These are phyloP conservation scores for Camelina neglecta DNA, from an alignment of 345 rosid species.

Conservation along the genomic window DNA sequence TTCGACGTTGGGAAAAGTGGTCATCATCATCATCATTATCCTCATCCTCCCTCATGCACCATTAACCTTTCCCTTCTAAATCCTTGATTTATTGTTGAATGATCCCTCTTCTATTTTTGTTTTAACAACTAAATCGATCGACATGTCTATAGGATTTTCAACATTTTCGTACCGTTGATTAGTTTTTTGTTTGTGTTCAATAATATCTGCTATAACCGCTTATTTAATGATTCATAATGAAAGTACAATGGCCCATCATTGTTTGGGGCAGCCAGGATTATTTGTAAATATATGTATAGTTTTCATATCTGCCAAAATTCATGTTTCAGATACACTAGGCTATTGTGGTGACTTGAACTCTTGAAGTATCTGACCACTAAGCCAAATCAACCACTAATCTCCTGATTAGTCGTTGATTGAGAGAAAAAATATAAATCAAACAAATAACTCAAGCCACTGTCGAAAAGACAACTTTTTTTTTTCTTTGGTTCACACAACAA, in stretches of 20 bases:
- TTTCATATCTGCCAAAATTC: background rate
- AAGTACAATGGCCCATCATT: slow-evolving; percentile 3
- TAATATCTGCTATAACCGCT: slow-evolving; percentile 8
- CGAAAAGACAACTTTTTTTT: background rate
- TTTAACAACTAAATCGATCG: too few relatives aligned
- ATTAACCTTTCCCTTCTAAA: background rate
- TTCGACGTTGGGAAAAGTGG: slow-evolving; percentile 30
- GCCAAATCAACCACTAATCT: slow-evolving; percentile 10
- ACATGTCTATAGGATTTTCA: background rate
- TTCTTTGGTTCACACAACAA: slow-evolving; percentile 26
- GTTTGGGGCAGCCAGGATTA: background rate
- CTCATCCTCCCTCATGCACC: slow-evolving; percentile 25
- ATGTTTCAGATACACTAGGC: background rate
- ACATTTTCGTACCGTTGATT: background rate
- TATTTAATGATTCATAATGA: background rate
- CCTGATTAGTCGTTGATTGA: background rate
- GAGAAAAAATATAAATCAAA: background rate
- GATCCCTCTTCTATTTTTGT: background rate
- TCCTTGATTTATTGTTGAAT: background rate
- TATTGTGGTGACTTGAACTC: background rate
- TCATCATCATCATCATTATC: slow-evolving; percentile 17
- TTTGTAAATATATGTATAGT: background rate
- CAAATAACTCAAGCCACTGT: slow-evolving; percentile 4
- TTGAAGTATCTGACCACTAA: background rate
- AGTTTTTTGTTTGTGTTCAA: background rate